These are phyloP conservation scores for Cinnamomum micranthum DNA, from an alignment of 164 flowering plant genomes.

Conservation along the genomic window DNA sequence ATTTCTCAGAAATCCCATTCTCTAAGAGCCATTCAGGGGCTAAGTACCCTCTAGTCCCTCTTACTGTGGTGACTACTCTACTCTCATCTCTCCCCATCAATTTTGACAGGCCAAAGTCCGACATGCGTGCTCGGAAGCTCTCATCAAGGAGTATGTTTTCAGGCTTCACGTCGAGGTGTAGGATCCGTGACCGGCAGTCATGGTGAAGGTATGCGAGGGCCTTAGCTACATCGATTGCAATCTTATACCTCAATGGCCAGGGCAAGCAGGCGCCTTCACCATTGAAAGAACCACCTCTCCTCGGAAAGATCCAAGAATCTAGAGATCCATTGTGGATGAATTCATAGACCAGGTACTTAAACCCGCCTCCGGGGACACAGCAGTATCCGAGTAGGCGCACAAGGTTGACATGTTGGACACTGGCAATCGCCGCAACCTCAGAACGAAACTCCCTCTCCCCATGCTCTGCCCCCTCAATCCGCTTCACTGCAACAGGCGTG, in stretches of 20 bases:
- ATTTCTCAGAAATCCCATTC: conserved; percentile 67
- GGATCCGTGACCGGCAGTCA: conserved; percentile 66
- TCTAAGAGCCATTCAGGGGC: conserved; percentile 95
- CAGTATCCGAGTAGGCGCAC: conserved; percentile 73
- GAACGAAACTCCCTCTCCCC: conserved; percentile 77
- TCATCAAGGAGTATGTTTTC: conserved; percentile 86
- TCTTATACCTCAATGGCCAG: conserved; percentile 61
- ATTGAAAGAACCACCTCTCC: not conserved
- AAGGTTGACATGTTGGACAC: conserved; percentile 79
- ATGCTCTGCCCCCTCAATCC: conserved; percentile 53
- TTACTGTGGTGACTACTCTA: conserved; percentile 49
- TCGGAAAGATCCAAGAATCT: conserved; percentile 74
- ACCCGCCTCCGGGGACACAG: conserved; percentile 28
- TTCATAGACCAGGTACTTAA: conserved; percentile 67
- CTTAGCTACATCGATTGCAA: conserved; percentile 76
- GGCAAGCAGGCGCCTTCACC: conserved; percentile 46
- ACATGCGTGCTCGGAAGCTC: conserved; percentile 47
- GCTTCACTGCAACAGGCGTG: conserved; percentile 70
- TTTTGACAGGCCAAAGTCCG: conserved; percentile 90
- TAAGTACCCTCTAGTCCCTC: conserved; percentile 84
- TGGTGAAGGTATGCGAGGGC: conserved; percentile 79
- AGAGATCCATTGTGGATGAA: conserved; percentile 65
- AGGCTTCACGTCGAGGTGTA: conserved; percentile 93
- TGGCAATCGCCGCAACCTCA: conserved; percentile 80
- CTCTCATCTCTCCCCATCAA: conserved; percentile 77